Evolutionary conservation across 2,329 filamentous ascomycete genomes (phyloP), one percentile per base, ranked within the genome.

Genomic region (Alternaria gaisen): DNA sequence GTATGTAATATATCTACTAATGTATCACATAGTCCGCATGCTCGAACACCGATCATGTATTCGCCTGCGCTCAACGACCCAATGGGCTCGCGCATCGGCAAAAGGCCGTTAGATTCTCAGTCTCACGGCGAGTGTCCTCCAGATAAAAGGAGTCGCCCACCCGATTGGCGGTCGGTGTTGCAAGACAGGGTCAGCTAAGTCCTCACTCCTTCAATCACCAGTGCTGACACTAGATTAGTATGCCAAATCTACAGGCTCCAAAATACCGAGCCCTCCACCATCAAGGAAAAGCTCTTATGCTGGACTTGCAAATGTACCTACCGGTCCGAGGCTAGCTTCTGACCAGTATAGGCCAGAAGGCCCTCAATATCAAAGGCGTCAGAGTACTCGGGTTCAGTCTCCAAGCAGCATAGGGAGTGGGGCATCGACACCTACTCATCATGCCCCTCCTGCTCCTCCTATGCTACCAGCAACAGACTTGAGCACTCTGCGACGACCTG

Each of bases 121-220:
- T 66, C 67, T 34, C 58, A 64, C 20, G 67, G 66, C 4, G 54
- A 63, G 9, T 73, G 69, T 47, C 70, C 70, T 46, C 67, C 69
- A 10, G 48, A 63, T 3, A 70, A 74, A 44, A 53, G 69, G 20
- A 58, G 44, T 32, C 65, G 65, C 7, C 38, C 44, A 26, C 18
- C 42, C 6, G 46, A 53, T 11, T 20, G 34, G 32, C 41, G 41
- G n/a, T 32, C 47, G 38, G 58, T 47, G 36, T 46, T 41, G 18
- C 56, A 53, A 47, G 46, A 58, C 34, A 58, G 54, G 48, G 62
- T 63, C 44, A 53, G 55, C 36, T 42, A 56, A 5, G n/a, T 38
- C 28, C 10, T 6, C n/a, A 6, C 11, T 16, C 38, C 20, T 22
- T 16, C 1, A 5, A 26, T 32, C 5, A 32, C 36, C 28, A 44